A percentile compares a stretch with the other conserved stretches of the same genome.
Conservation (phyloP, 108 stramenopile genomes). For the Stephanodiscus triporus region DNA sequence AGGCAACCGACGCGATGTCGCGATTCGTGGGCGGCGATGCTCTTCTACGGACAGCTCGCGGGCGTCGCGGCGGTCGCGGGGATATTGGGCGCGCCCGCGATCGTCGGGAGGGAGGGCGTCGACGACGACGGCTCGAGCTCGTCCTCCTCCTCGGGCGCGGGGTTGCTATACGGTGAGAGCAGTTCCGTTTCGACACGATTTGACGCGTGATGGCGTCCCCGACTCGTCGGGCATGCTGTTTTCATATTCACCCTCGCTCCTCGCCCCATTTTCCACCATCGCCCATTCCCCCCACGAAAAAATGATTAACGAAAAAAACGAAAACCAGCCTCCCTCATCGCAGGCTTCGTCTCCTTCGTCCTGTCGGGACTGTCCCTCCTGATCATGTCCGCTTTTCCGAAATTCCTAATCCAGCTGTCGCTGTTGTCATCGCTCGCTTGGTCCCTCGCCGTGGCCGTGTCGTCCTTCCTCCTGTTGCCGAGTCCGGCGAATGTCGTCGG, state of each 20-base stretch:
- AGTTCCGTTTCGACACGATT: no score
- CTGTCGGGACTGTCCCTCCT: conserved; percentile 55
- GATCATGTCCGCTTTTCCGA: conserved; percentile 71
- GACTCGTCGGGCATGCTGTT: no score
- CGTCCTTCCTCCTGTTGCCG: conserved; percentile 41
- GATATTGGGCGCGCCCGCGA: conserved; percentile 22
- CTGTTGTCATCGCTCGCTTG: conserved; percentile 55
- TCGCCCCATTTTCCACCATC: neutral
- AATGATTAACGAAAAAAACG: neutral
- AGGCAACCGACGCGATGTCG: conserved; percentile 43
- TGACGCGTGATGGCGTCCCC: neutral
- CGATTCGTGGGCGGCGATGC: conserved; percentile 60
- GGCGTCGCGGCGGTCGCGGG: conserved; percentile 45
- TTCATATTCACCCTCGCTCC: neutral
- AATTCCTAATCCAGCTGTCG: conserved; percentile 62
- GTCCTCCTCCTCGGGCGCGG: conserved; percentile 2
- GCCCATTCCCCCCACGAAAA: neutral
- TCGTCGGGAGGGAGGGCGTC: conserved; percentile 10
- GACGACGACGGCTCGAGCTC: neutral
- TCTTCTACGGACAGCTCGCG: conserved; percentile 67
- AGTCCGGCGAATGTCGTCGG: conserved; percentile 28
- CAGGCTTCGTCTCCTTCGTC: conserved; percentile 41
- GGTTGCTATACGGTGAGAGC: conserved; percentile 32
- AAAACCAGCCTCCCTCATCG: conserved; percentile 9
- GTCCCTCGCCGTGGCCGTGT: conserved; percentile 41